Conservation (phyloP, 208 protist genomes). For the Leptomonas pyrrhocoris region DNA sequence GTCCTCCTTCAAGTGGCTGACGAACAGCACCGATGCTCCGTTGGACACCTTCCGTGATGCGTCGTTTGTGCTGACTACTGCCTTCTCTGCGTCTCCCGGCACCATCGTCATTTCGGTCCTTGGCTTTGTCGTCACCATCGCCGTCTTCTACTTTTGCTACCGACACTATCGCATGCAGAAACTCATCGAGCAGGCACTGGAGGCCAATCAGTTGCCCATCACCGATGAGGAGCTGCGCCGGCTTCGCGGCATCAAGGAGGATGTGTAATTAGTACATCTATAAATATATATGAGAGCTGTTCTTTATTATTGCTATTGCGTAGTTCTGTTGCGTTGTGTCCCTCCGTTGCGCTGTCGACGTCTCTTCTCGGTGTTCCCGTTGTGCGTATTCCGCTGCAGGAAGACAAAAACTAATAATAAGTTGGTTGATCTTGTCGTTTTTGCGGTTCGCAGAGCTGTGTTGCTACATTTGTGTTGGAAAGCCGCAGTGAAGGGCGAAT, state of each 20-base stretch:
- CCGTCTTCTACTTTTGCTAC: conserved; percentile 86
- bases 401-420: too few species aligned
- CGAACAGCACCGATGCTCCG: conserved; percentile 57
- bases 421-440: too few species aligned
- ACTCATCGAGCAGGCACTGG: conserved; percentile 75
- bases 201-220: conserved; percentile 68
- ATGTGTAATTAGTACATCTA: conserved; percentile 39
- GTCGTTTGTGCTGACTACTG: conserved; percentile 74
- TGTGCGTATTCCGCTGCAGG: too few species aligned
- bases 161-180: conserved; percentile 85
- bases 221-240: conserved; percentile 80
- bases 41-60: conserved; percentile 84
- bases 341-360: too few species aligned
- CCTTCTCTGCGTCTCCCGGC: conserved; percentile 70
- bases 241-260: conserved; percentile 46
- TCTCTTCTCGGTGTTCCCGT: too few species aligned
- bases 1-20: conserved; percentile 64
- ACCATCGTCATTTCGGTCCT: conserved; percentile 82
- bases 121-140: conserved; percentile 81
- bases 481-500: too few species aligned
- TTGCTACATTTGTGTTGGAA: too few species aligned
- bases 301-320: too few species aligned
- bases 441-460: too few species aligned
- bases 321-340: too few species aligned
- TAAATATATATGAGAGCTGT: too few species aligned